phyloP scores from a whole-genome alignment of 352 stramenopile genomes.

The Globisporangium solare region DNA sequence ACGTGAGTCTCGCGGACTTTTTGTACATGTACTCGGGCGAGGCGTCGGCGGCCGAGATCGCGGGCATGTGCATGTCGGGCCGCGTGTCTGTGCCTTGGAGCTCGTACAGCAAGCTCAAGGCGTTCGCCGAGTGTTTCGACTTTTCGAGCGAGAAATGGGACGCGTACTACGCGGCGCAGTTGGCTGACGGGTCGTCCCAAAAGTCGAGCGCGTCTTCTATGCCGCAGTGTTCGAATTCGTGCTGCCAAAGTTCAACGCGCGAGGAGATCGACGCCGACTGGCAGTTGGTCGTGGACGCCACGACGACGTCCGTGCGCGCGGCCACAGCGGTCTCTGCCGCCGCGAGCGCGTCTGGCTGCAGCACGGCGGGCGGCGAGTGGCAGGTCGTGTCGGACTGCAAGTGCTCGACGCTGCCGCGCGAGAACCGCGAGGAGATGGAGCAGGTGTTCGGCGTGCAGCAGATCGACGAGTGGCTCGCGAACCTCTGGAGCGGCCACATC shows the following conservation, averaged over 20 bases:
- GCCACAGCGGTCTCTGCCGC: not conserved
- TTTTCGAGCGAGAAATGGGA: constrained; percentile 82
- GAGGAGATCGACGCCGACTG: constrained; percentile 85
- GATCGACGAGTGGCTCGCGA: constrained; percentile 64
- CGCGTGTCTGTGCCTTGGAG: constrained; percentile 83
- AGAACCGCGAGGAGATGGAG: constrained; percentile 62
- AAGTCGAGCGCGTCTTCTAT: constrained; percentile 10
- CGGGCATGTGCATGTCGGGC: constrained; percentile 80
- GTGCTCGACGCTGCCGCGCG: constrained; percentile 47
- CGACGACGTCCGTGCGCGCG: constrained; percentile 31
- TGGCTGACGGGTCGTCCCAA: constrained; percentile 19
- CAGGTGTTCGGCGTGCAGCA: constrained; percentile 46
- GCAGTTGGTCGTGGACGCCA: constrained; percentile 65
- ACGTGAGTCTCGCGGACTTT: constrained; percentile 76
- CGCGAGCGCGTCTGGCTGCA: not conserved
- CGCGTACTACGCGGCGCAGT: constrained; percentile 59
- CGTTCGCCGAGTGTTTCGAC: constrained; percentile 83
- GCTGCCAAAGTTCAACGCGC: constrained; percentile 59
- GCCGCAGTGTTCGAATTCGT: constrained; percentile 47
- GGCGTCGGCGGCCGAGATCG: constrained; percentile 69
- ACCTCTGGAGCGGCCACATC: constrained; percentile 41
- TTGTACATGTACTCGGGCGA: constrained; percentile 87
- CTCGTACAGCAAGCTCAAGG: constrained; percentile 75
- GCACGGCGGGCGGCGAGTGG: constrained; percentile 34
- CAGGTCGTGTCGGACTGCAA: constrained; percentile 67